Evolutionary conservation across 1,139 yeast genomes (phyloP).

Genomic region (Suhomyces panamericanus): DNA sequence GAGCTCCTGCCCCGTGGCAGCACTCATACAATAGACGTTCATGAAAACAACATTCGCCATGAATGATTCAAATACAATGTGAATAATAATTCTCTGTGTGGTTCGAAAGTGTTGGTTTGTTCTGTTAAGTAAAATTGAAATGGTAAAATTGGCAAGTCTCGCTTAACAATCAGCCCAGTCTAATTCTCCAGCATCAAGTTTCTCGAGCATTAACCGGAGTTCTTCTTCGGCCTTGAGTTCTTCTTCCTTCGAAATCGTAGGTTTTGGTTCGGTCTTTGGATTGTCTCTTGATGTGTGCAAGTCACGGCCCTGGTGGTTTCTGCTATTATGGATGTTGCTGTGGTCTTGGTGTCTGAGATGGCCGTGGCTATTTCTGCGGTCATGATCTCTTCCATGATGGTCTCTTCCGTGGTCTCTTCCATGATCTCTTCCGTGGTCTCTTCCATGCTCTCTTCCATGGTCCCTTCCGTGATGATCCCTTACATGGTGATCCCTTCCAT

Average conservation of each 20-base stretch:
- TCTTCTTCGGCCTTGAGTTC: conserved; percentile 18
- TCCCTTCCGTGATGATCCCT: not conserved
- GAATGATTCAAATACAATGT: too few relatives aligned
- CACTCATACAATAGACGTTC: too few relatives aligned
- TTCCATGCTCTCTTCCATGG: not conserved
- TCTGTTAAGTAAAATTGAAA: too few relatives aligned
- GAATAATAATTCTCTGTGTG: too few relatives aligned
- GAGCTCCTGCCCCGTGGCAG: too few relatives aligned
- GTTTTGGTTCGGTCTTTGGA: conserved; percentile 9
- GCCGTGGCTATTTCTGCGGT: not conserved
- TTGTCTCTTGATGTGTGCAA: not conserved
- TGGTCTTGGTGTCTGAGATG: not conserved
- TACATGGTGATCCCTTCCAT: not conserved
- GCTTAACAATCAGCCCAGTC: conserved; percentile 18
- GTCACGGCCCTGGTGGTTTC: not conserved
- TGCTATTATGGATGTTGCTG: not conserved
- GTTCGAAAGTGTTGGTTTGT: too few relatives aligned
- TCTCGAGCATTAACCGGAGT: conserved; percentile 17
- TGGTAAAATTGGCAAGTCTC: too few relatives aligned
- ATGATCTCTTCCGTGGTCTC: not conserved
- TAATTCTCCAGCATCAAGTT: conserved; percentile 18
- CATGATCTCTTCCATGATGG: not conserved
- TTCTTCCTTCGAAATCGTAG: conserved; percentile 13
- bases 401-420: not conserved
- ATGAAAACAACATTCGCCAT: too few relatives aligned